These are phyloP conservation scores for Lolium rigidum DNA, from an alignment of 176 grass and related monocot genomes.

Conservation along the genomic window DNA sequence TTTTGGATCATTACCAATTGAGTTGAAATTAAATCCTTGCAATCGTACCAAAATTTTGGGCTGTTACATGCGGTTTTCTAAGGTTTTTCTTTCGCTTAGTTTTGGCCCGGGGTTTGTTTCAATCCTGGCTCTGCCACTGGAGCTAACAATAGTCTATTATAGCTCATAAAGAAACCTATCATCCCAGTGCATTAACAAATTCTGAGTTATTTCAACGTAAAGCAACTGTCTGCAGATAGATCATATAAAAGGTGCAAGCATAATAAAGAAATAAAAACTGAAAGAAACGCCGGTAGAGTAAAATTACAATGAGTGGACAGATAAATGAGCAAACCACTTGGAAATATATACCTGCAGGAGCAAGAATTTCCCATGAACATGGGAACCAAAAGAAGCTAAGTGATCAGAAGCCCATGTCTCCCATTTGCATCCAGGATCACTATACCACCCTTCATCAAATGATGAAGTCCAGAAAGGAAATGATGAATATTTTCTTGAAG, in stretches of 20 bases:
- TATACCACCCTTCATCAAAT: slow-evolving; percentile 42
- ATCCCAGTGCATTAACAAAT: neutral
- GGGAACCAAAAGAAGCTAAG: slow-evolving; percentile 79
- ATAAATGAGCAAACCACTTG: slow-evolving; percentile 20
- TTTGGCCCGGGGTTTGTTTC: no score
- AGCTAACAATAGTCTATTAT: neutral
- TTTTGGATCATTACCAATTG: no score
- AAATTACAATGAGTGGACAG: slow-evolving; percentile 3
- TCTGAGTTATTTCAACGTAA: neutral
- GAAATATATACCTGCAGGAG: slow-evolving; percentile 73
- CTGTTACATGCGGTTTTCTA: no score
- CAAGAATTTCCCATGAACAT: slow-evolving; percentile 79
- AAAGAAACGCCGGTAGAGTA: neutral
- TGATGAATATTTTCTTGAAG: slow-evolving; percentile 54
- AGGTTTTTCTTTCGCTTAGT: no score
- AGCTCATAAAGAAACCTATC: neutral
- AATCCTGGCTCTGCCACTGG: no score
- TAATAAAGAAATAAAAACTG: neutral
- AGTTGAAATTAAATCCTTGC: no score
- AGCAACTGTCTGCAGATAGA: neutral
- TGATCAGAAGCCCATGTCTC: slow-evolving; percentile 79
- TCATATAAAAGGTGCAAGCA: neutral
- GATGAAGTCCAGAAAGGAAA: slow-evolving; percentile 57
- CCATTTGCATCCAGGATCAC: slow-evolving; percentile 58
- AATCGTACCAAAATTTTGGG: no score